Conservation (phyloP, 2,329 filamentous ascomycete species). For the Atkinsonella texensis region DNA sequence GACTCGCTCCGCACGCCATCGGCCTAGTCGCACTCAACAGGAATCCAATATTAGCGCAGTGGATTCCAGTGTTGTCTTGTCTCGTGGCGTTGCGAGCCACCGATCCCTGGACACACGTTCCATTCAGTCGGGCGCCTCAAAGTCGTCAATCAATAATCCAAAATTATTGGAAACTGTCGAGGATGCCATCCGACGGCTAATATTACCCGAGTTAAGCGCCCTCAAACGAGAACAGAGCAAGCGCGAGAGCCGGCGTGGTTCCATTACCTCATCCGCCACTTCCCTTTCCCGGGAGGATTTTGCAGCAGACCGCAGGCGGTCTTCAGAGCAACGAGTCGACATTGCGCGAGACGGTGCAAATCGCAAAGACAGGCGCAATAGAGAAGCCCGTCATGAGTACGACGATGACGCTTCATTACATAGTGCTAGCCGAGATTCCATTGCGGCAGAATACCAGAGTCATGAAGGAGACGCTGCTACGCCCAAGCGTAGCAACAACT, state of each 20-base stretch:
- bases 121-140: conserved; percentile 37
- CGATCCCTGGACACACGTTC: conserved; percentile 44
- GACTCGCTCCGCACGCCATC: conserved; percentile 33
- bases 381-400: conserved; percentile 43
- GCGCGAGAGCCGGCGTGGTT: conserved; percentile 57
- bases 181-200: conserved; percentile 80
- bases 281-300: conserved; percentile 42
- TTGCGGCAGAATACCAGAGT: conserved; percentile 23
- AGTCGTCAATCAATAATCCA: conserved; percentile 81
- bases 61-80: conserved; percentile 44
- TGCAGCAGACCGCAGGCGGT: conserved; percentile 49
- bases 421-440: conserved; percentile 35
- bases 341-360: conserved; percentile 40
- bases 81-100: conserved; percentile 40
- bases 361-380: conserved; percentile 33
- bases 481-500: conserved; percentile 31
- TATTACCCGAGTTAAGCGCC: conserved; percentile 82
- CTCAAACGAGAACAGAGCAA: conserved; percentile 84
- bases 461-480: conserved; percentile 30
- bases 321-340: conserved; percentile 42
- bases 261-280: conserved; percentile 44
- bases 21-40: conserved; percentile 38
- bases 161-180: conserved; percentile 85
- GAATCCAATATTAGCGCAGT: conserved; percentile 41
- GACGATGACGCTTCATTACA: conserved; percentile 37